Conservation (phyloP, 306 rosid species). For the Corylus americana region DNA sequence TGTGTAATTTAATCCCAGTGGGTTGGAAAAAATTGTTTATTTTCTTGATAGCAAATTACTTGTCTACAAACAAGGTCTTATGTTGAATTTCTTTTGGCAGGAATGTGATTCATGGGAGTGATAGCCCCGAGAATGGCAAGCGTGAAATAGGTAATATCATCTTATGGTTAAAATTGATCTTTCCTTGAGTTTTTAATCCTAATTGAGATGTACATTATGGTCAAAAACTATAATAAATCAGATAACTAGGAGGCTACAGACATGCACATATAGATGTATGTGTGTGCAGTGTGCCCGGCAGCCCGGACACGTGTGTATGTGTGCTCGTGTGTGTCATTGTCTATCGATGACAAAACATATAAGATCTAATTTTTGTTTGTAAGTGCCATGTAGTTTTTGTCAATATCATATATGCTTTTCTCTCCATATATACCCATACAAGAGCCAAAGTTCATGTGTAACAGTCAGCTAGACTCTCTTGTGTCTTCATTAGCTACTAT, state of each 20-base stretch:
- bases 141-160: conserved; percentile 74
- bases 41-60: conserved; percentile 15
- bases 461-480: neutral
- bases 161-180: neutral
- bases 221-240: neutral
- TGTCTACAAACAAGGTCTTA: conserved; percentile 22
- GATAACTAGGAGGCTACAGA: neutral
- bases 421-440: neutral
- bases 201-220: neutral
- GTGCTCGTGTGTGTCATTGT: neutral
- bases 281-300: neutral
- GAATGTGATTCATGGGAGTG: conserved; percentile 95
- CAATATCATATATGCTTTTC: neutral
- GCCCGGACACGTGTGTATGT: neutral
- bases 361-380: neutral
- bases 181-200: neutral
- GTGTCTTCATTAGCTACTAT: neutral
- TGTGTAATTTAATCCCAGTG: conserved; percentile 1
- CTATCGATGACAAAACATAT: neutral
- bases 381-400: neutral
- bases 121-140: conserved; percentile 96
- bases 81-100: conserved; percentile 48
- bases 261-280: neutral
- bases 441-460: neutral
- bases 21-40: conserved; percentile 5